Evolutionary conservation across 208 protist genomes (phyloP).

Genomic region (Ichthyophonus hoferi): DNA sequence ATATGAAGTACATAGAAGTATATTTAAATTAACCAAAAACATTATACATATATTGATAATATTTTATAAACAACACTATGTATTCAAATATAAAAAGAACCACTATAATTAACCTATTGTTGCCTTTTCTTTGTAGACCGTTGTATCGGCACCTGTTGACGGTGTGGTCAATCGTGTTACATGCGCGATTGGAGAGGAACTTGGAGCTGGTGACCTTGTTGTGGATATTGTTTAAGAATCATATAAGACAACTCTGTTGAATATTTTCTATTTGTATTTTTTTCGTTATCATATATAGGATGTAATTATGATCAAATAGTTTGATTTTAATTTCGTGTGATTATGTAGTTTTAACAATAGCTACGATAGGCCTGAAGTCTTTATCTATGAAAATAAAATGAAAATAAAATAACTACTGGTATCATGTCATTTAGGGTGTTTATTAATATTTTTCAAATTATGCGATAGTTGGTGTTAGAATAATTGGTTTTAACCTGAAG

Average conservation of each 20-base stretch:
- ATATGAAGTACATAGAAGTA: too few species aligned
- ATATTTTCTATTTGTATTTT: neutral
- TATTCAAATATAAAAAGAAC: too few species aligned
- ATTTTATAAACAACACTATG: too few species aligned
- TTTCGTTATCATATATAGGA: neutral
- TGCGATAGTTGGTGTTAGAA: too few species aligned
- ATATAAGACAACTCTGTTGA: neutral
- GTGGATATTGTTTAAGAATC: neutral
- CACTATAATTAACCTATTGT: too few species aligned
- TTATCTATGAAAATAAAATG: neutral
- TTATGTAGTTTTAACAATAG: neutral
- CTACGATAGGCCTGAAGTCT: neutral
- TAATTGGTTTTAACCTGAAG: too few species aligned
- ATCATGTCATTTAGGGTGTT: too few species aligned
- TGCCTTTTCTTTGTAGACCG: conserved; percentile 37
- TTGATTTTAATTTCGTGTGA: neutral
- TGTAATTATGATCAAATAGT: neutral
- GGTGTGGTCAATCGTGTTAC: conserved; percentile 7
- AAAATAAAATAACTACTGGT: neutral
- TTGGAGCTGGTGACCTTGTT: conserved; percentile 1
- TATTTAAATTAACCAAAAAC: too few species aligned
- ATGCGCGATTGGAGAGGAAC: conserved; percentile 12
- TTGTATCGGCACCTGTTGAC: conserved; percentile 47
- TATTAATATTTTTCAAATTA: too few species aligned
- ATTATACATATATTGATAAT: too few species aligned